Evolutionary conservation across 257 asterid genomes (phyloP).

Genomic region (Solanum verrucosum): DNA sequence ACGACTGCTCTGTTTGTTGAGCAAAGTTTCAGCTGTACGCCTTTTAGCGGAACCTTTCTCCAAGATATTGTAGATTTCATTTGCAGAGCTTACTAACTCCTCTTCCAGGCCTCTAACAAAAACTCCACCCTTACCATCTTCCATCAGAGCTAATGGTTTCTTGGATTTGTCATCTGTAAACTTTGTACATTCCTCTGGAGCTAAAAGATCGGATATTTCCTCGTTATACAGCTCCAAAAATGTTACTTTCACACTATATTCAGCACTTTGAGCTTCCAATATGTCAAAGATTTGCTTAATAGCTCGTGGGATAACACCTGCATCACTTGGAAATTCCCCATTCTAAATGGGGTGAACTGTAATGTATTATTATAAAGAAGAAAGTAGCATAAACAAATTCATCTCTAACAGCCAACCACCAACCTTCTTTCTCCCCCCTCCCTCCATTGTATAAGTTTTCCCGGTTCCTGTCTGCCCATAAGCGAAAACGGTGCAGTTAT

Average conservation of each 20-base stretch:
- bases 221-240: slow-evolving; percentile 91
- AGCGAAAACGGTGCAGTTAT: slow-evolving; percentile 97
- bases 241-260: slow-evolving; percentile 92
- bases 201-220: slow-evolving; percentile 92
- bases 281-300: slow-evolving; percentile 87
- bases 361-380: neutral
- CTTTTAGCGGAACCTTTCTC: slow-evolving; percentile 99
- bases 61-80: slow-evolving; percentile 80
- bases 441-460: slow-evolving; percentile 98
- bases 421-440: slow-evolving; percentile 95
- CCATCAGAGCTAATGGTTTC: slow-evolving; percentile 97
- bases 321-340: slow-evolving; percentile 96
- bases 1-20: slow-evolving; percentile 97
- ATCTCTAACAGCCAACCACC: neutral
- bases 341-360: slow-evolving; percentile 43
- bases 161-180: slow-evolving; percentile 79
- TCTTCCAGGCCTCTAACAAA: slow-evolving; percentile 95
- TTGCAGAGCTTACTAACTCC: slow-evolving; percentile 88
- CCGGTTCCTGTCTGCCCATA: slow-evolving; percentile 99
- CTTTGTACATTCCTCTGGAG: slow-evolving; percentile 70
- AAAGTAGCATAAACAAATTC: neutral
- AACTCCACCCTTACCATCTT: slow-evolving; percentile 98
- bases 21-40: slow-evolving; percentile 96
- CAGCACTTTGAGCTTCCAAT: slow-evolving; percentile 86
- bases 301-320: slow-evolving; percentile 99